A percentile compares a stretch with the other conserved stretches of the same genome.
Evolutionary conservation across 139 green algal genomes (phyloP).

Genomic region (Auxenochlorella pyrenoidosa): DNA sequence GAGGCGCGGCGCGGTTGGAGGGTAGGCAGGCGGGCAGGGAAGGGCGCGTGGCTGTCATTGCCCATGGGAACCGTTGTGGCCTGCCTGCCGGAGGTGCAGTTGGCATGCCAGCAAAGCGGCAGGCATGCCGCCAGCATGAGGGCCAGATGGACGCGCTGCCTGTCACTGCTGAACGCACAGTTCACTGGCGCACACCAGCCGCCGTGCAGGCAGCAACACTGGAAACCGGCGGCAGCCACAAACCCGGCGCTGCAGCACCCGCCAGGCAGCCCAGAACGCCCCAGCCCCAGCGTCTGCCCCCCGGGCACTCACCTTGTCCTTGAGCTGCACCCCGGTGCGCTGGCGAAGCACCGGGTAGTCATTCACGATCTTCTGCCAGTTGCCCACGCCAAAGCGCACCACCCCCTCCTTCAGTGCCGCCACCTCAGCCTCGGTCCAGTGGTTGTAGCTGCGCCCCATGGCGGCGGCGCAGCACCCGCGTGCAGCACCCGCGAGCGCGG

Average conservation of each 20-base stretch:
- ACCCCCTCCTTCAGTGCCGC: conserved; percentile 68
- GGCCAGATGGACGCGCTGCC: too few relatives aligned
- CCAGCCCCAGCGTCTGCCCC: too few relatives aligned
- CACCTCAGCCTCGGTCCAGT: conserved; percentile 62
- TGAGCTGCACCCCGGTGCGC: conserved; percentile 75
- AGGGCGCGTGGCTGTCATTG: not conserved
- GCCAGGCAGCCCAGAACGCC: too few relatives aligned
- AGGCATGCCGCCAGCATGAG: too few relatives aligned
- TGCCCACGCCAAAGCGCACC: conserved; percentile 73
- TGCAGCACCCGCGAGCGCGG: not conserved
- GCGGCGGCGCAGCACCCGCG: not conserved
- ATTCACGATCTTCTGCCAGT: conserved; percentile 81
- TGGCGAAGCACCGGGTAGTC: conserved; percentile 61
- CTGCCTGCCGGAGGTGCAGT: too few relatives aligned
- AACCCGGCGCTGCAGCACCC: not conserved
- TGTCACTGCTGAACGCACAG: too few relatives aligned
- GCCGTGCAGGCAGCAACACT: too few relatives aligned
- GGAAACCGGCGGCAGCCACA: too few relatives aligned
- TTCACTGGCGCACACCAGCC: too few relatives aligned
- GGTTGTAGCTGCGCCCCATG: conserved; percentile 49
- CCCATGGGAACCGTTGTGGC: too few relatives aligned
- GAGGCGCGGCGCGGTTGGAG: not conserved
- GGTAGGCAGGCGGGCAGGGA: not conserved
- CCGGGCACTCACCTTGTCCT: conserved; percentile 64
- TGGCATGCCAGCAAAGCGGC: too few relatives aligned